Conservation (phyloP, 768 basidiomycete species). For the Tulasnella sp. region DNA sequence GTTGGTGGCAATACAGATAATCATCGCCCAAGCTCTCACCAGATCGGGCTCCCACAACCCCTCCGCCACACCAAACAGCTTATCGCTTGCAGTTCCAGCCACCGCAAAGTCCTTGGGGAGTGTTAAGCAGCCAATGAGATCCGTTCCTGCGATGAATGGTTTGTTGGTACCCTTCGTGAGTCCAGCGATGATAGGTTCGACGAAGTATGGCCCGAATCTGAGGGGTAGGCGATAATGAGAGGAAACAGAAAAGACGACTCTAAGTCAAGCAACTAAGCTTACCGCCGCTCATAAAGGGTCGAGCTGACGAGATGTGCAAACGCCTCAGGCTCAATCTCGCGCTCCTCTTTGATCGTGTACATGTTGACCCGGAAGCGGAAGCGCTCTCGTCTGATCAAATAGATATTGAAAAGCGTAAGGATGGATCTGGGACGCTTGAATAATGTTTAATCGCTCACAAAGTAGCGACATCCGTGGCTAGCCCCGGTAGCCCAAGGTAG, state of each 20-base stretch:
- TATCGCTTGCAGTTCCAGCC: constrained; percentile 81
- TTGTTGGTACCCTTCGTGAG: constrained; percentile 42
- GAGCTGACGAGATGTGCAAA: constrained; percentile 93
- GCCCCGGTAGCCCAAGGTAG: constrained; percentile 82
- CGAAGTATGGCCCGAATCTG: constrained; percentile 86
- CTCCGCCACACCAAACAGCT: constrained; percentile 94
- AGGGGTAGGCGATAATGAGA: not conserved
- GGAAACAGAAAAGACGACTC: not conserved
- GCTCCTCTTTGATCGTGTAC: constrained; percentile 99
- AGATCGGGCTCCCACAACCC: constrained; percentile 97
- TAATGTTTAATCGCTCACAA: constrained; percentile 40
- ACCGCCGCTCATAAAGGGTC: constrained; percentile 85
- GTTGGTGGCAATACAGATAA: not conserved
- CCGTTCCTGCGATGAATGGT: constrained; percentile 92
- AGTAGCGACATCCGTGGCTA: constrained; percentile 88
- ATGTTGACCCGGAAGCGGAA: constrained; percentile 94
- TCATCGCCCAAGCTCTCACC: constrained; percentile 24
- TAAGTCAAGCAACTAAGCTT: constrained; percentile 14
- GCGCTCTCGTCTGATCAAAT: constrained; percentile 56
- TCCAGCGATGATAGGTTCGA: constrained; percentile 94
- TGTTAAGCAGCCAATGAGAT: constrained; percentile 87
- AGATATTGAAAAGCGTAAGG: not conserved
- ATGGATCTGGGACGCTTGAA: not conserved
- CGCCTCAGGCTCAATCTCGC: constrained; percentile 90
- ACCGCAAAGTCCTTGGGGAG: constrained; percentile 97